Base-by-base conservation (phyloP, 441 rosid species). In the Erodium moschatum region DNA sequence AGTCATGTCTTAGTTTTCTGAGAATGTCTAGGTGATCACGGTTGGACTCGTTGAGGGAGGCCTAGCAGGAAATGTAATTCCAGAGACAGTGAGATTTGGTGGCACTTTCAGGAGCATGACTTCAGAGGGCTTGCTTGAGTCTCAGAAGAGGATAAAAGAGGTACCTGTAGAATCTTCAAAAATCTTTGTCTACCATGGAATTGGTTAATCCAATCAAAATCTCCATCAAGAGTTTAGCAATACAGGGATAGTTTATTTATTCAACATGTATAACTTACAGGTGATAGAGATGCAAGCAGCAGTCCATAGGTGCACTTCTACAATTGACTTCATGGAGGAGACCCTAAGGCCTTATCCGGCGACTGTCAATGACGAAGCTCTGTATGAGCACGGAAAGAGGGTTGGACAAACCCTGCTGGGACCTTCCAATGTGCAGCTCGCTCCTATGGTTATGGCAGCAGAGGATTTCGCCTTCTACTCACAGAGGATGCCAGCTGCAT, bases 101-200 rank as follows among this genome's bases (percentile, higher is more conserved):
- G 86, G 89, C 54, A 75, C 87, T 54, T 66, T 74, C 10, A 71
- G 86, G 13, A 85, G 89, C 77, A 58, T 77, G 81, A 84, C 79
- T 19, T 68, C 79, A 0, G 77, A 75, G 76, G 86, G 86, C 29
- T 73, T 84, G 21, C 42, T 9, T 18, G 74, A 75, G 76, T 77
- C 81, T 67, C 79, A 69, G 71, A 75, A 72, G 69, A 81, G 89
- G 69, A 70, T 81, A 62, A 75, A 52, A 65, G 81, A 85, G 85
- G 86, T 84, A 76, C 54, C 19, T 24, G 54, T 11, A 10, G 2
- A 2, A 10, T 12, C 12, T 13, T 48, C 4, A 1, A 11, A 46
- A 24, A 24, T 24, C 27, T 24, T 24, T 24, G 1, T 24, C 27
- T 24, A 24, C 27, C 27, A 24, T 24, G 27, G 27, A 24, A 24